Conservation (phyloP, 192 early-diverging fungal species). For the Spinellus fusiger region DNA sequence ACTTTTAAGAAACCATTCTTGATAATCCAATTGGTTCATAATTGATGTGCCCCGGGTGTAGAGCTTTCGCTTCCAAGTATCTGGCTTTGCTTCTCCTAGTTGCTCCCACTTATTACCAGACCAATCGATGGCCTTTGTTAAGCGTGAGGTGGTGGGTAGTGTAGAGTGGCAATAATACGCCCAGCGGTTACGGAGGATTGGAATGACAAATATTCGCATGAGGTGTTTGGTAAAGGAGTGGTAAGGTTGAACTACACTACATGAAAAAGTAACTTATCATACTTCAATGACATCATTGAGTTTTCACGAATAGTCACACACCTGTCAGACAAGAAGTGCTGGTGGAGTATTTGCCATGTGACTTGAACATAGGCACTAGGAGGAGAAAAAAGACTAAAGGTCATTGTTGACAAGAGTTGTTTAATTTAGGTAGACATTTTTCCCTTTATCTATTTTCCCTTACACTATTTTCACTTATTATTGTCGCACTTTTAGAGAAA, state of each 20-base stretch:
- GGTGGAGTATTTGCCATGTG: too few species aligned
- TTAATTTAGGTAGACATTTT: too few species aligned
- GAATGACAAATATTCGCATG: slow-evolving; percentile 42
- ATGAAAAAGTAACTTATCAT: neutral
- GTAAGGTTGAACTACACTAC: neutral
- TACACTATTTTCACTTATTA: too few species aligned
- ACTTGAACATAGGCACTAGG: too few species aligned
- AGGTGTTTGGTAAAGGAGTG: too few species aligned
- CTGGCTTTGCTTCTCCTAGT: slow-evolving; percentile 30
- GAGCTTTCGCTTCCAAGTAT: slow-evolving; percentile 53
- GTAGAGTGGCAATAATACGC: slow-evolving; percentile 52
- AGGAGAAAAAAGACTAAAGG: too few species aligned
- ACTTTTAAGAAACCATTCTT: slow-evolving; percentile 71
- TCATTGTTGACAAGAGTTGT: too few species aligned
- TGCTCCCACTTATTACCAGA: slow-evolving; percentile 52
- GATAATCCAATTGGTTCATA: slow-evolving; percentile 67
- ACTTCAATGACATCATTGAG: neutral
- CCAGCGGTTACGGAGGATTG: slow-evolving; percentile 39
- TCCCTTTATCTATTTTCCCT: too few species aligned
- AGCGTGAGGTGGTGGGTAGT: slow-evolving; percentile 29
- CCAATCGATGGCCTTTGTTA: slow-evolving; percentile 40
- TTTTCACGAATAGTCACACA: too few species aligned
- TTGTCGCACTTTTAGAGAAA: too few species aligned
- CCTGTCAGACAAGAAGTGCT: too few species aligned
- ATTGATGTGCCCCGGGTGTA: slow-evolving; percentile 53